Conservation (phyloP, 1,284 basidiomycete genomes). For the Puccinia polysora region DNA sequence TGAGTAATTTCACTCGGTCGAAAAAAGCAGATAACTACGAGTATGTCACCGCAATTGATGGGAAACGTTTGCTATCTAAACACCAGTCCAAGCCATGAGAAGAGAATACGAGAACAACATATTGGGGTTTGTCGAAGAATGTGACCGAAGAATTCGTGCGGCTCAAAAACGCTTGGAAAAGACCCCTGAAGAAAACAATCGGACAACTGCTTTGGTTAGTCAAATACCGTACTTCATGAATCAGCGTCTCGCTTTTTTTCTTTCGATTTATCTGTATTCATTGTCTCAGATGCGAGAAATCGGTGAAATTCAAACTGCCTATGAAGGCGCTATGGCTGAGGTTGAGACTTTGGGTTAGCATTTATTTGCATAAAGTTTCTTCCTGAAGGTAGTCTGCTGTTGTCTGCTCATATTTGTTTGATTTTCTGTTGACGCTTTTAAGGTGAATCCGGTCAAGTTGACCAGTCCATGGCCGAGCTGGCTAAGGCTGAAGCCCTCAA, state of each 20-base stretch:
- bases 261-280: not conserved
- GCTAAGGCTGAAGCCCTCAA: conserved; percentile 96
- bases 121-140: conserved; percentile 92
- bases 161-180: conserved; percentile 94
- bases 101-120: conserved; percentile 94
- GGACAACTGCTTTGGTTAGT: conserved; percentile 85
- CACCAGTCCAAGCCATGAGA: conserved; percentile 66
- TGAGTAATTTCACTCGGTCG: too few relatives aligned
- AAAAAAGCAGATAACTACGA: too few relatives aligned
- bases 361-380: conserved; percentile 35
- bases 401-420: not conserved
- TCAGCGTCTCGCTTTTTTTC: not conserved
- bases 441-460: conserved; percentile 95
- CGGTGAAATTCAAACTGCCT: conserved; percentile 95
- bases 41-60: too few relatives aligned
- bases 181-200: conserved; percentile 98
- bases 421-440: not conserved
- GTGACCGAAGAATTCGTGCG: conserved; percentile 88
- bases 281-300: conserved; percentile 88
- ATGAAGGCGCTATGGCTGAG: conserved; percentile 96
- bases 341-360: conserved; percentile 80
- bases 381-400: conserved; percentile 41
- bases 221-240: not conserved
- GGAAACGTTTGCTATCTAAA: too few relatives aligned
- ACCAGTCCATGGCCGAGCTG: conserved; percentile 96